Conservation (phyloP, 305 asterid species). For the Coffea humblotiana region DNA sequence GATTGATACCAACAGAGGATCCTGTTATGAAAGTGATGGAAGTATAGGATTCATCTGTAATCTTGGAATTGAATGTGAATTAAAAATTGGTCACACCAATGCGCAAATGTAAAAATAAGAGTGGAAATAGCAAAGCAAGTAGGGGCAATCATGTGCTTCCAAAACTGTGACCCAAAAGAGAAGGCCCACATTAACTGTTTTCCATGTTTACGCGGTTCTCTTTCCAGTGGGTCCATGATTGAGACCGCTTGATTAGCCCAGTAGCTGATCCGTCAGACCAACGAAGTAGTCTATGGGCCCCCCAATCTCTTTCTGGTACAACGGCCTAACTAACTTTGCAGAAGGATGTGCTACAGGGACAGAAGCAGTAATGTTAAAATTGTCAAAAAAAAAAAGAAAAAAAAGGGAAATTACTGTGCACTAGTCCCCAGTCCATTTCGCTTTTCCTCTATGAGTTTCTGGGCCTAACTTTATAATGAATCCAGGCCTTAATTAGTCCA, state of each 20-base stretch:
- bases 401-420: too few relatives aligned
- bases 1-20: background rate
- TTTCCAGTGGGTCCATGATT: background rate
- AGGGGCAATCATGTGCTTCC: background rate
- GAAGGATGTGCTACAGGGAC: background rate
- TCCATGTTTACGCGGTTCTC: background rate
- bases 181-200: background rate
- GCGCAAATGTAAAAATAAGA: background rate
- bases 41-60: background rate
- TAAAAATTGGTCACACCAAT: background rate
- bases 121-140: background rate
- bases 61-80: background rate
- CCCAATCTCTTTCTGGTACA: background rate
- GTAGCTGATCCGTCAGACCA: background rate
- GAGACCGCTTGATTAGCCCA: background rate
- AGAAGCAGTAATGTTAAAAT: too few relatives aligned
- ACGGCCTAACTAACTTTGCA: constrained; percentile 47
- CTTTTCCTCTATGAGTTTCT: too few relatives aligned
- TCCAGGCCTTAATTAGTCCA: too few relatives aligned
- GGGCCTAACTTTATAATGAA: too few relatives aligned
- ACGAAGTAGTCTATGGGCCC: constrained; percentile 1
- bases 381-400: background rate
- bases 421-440: too few relatives aligned
- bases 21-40: background rate
- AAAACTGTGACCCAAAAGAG: background rate